Conservation (phyloP, 2,329 filamentous ascomycete genomes). For the Xylaria polymorpha region DNA sequence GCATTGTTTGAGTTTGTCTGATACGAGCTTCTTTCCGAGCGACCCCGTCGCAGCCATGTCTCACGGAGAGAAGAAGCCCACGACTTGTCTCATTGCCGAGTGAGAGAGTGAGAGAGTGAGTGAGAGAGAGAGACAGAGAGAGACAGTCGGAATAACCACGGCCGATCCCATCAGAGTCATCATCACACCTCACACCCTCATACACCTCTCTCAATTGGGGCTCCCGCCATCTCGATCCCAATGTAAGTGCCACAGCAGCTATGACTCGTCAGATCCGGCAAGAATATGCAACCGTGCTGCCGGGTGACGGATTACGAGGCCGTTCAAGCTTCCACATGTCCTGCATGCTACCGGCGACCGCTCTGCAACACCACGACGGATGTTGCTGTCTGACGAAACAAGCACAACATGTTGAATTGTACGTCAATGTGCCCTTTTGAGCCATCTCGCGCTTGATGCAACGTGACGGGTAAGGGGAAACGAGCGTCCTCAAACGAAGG, state of each 20-base stretch:
- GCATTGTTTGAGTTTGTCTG: neutral
- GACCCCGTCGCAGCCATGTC: neutral
- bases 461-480: conserved; percentile 21
- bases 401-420: conserved; percentile 20
- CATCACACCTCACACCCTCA: conserved; percentile 6
- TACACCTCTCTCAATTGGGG: neutral
- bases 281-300: conserved; percentile 29
- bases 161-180: neutral
- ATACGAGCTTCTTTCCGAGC: neutral
- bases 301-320: conserved; percentile 36
- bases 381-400: conserved; percentile 9
- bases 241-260: conserved; percentile 21
- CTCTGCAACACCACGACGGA: conserved; percentile 9
- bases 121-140: no score
- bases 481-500: conserved; percentile 14
- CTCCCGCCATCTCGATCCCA: conserved; percentile 3
- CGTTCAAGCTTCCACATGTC: conserved; percentile 20
- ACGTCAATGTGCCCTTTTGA: conserved; percentile 8
- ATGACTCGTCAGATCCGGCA: conserved; percentile 34
- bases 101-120: neutral
- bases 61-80: neutral
- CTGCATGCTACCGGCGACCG: conserved; percentile 26
- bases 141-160: conserved; percentile 1
- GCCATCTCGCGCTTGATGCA: conserved; percentile 2
- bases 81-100: neutral